Percentiles rank a stretch among this genome's conserved stretches.
phyloP scores from a whole-genome alignment of 345 rosid genomes.

The Bruguiera gymnorhiza region DNA sequence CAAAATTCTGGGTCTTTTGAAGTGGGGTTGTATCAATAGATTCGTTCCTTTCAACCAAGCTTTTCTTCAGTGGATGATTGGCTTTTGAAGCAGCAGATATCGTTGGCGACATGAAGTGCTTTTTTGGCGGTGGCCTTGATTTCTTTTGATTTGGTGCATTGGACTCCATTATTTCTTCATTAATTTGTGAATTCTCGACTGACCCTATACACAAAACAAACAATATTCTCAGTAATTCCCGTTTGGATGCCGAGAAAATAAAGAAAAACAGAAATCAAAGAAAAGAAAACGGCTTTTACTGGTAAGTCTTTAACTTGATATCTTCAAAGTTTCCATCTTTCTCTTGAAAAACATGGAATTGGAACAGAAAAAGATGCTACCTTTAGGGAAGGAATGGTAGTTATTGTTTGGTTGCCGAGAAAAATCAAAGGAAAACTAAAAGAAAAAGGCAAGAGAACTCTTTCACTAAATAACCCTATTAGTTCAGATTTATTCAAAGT shows the following conservation, averaged over 20 bases:
- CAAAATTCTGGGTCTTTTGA: constrained; percentile 11
- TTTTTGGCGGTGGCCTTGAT: not conserved
- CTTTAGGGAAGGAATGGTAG: no score
- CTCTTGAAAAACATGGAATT: no score
- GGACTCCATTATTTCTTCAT: constrained; percentile 6
- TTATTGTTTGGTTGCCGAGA: not conserved
- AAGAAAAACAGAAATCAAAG: no score
- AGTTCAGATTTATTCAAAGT: not conserved
- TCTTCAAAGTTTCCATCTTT: no score
- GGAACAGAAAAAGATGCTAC: no score
- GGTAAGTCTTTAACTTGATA: no score
- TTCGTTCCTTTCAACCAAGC: constrained; percentile 41
- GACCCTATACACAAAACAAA: constrained; percentile 9
- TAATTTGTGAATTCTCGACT: constrained; percentile 33
- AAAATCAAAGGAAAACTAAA: not conserved
- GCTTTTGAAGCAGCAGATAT: constrained; percentile 35
- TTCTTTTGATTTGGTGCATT: constrained; percentile 18
- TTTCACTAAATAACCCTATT: no score
- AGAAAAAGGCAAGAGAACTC: not conserved
- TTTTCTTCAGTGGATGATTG: constrained; percentile 30
- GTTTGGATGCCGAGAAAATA: no score
- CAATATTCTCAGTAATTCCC: not conserved
- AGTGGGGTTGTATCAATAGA: constrained; percentile 4
- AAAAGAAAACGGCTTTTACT: no score
- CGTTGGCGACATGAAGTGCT: constrained; percentile 34